Evolutionary conservation across 306 rosid species (phyloP).

Genomic region (Cucurbita argyrosperma): DNA sequence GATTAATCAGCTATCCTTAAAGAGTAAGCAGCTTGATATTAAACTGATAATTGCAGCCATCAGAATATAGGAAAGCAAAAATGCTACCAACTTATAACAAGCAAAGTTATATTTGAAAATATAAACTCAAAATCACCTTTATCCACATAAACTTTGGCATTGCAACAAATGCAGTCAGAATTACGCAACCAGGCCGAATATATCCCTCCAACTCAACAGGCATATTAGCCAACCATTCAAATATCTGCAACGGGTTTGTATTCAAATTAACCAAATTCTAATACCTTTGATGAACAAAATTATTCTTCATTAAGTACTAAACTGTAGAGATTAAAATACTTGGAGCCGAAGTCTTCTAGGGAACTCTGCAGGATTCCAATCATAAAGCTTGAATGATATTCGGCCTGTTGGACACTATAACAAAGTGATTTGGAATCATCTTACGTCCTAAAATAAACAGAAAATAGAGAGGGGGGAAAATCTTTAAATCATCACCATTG

Average conservation of each 20-base stretch:
- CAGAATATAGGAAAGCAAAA: neutral
- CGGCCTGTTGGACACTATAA: slow-evolving; percentile 98
- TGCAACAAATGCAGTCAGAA: slow-evolving; percentile 69
- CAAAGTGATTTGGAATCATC: slow-evolving; percentile 19
- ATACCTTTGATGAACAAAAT: slow-evolving; percentile 3
- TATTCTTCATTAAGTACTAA: slow-evolving; percentile 38
- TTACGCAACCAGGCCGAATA: slow-evolving; percentile 94
- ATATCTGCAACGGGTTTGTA: slow-evolving; percentile 49
- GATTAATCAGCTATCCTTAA: neutral
- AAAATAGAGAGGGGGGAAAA: neutral
- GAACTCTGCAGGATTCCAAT: slow-evolving; percentile 98
- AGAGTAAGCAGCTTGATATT: neutral
- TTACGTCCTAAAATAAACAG: neutral
- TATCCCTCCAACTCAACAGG: slow-evolving; percentile 98
- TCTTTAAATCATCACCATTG: slow-evolving; percentile 34
- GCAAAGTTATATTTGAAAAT: neutral
- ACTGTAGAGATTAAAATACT: slow-evolving; percentile 76
- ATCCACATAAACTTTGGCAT: slow-evolving; percentile 92
- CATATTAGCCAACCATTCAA: slow-evolving; percentile 90
- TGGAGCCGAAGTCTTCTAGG: slow-evolving; percentile 98
- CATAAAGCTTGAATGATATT: slow-evolving; percentile 92
- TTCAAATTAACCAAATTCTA: slow-evolving; percentile 28
- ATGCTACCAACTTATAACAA: neutral
- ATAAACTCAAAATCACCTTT: slow-evolving; percentile 35
- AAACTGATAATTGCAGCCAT: neutral